Percentiles rank a stretch among this genome's conserved stretches.
These are phyloP conservation scores for Calocera cornea DNA, from an alignment of 768 basidiomycete species.

Conservation along the genomic window DNA sequence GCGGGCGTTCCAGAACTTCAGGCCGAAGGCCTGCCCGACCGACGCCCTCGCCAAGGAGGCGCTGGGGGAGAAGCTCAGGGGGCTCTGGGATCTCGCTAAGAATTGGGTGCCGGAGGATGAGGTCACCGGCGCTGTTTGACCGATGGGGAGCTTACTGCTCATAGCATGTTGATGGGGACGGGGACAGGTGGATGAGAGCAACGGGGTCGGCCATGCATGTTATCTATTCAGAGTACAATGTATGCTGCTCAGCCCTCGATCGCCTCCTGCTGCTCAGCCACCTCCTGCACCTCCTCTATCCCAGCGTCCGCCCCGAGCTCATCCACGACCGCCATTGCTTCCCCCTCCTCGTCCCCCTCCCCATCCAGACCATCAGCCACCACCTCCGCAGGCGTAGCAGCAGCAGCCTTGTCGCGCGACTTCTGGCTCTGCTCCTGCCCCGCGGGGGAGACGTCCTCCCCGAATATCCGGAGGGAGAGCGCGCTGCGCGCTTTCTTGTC, in stretches of 20 bases:
- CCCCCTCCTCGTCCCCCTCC: slow-evolving; percentile 13
- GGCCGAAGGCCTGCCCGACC: slow-evolving; percentile 66
- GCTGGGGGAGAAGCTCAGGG: slow-evolving; percentile 69
- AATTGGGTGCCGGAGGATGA: slow-evolving; percentile 77
- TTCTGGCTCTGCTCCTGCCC: slow-evolving; percentile 1
- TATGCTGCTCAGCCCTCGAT: slow-evolving; percentile 13
- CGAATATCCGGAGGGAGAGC: slow-evolving; percentile 72
- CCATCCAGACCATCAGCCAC: slow-evolving; percentile 5
- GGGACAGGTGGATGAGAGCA: too few species aligned
- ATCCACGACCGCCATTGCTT: neutral
- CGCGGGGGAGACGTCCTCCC: slow-evolving; percentile 51
- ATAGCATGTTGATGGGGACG: neutral
- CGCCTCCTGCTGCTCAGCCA: slow-evolving; percentile 23
- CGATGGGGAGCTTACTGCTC: neutral
- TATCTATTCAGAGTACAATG: neutral
- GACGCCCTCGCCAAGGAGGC: slow-evolving; percentile 77
- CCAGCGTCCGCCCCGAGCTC: slow-evolving; percentile 15
- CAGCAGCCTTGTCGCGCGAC: slow-evolving; percentile 10
- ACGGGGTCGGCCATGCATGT: neutral
- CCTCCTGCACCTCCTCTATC: neutral
- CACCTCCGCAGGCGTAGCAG: slow-evolving; percentile 11
- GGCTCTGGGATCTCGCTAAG: slow-evolving; percentile 93
- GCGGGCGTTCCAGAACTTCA: slow-evolving; percentile 64
- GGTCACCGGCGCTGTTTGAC: slow-evolving; percentile 17
- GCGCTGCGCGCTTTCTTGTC: slow-evolving; percentile 87